Conservation (phyloP, 495 filamentous ascomycete species). For the Penicillium paxilli region DNA sequence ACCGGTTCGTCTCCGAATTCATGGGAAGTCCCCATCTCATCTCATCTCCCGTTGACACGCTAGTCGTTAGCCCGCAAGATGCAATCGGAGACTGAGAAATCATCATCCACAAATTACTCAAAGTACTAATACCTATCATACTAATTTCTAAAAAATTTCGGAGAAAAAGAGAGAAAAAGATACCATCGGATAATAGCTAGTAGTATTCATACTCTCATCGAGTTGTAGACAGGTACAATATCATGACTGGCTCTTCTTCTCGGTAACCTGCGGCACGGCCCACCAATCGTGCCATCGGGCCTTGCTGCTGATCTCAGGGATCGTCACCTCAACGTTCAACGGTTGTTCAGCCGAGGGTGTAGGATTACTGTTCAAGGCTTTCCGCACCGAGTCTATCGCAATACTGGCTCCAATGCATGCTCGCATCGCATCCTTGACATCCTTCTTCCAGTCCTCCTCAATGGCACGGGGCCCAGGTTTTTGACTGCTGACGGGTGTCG, state of each 20-base stretch:
- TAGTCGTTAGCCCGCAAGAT: no score
- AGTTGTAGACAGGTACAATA: no score
- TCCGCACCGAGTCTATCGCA: conserved; percentile 58
- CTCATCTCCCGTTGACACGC: no score
- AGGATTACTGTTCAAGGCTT: conserved; percentile 28
- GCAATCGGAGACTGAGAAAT: no score
- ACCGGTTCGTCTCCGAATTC: no score
- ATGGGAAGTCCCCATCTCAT: no score
- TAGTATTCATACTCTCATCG: no score
- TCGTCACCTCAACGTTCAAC: conserved; percentile 48
- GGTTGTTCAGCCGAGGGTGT: not conserved
- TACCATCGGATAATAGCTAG: no score
- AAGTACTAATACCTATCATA: no score
- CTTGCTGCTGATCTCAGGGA: conserved; percentile 54
- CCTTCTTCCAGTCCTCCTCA: conserved; percentile 58
- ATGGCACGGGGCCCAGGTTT: conserved; percentile 48
- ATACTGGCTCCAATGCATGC: conserved; percentile 68
- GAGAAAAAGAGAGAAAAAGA: no score
- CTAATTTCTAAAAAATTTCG: no score
- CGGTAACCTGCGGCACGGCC: conserved; percentile 66
- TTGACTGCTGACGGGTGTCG: conserved; percentile 8
- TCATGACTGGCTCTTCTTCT: conserved; percentile 13
- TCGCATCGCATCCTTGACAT: conserved; percentile 58
- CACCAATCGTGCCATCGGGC: conserved; percentile 72
- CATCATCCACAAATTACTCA: no score